Evolutionary conservation across 2,329 filamentous ascomycete genomes (phyloP), one percentile per base, ranked within the genome.

Genomic region (Beauveria caledonica): DNA sequence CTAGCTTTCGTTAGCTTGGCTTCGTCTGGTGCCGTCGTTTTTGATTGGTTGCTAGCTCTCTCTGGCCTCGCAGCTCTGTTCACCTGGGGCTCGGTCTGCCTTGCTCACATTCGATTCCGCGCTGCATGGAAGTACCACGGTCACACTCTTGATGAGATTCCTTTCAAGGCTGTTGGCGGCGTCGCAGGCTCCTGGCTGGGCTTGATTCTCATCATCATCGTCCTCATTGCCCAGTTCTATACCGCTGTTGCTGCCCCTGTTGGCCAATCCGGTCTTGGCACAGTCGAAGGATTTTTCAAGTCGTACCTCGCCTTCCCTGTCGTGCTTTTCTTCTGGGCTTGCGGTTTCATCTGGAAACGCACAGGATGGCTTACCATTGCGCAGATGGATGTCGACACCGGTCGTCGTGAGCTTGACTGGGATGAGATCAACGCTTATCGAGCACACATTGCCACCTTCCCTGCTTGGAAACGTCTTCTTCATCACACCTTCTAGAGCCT

Each of bases 301-400:
- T 67, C 74, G 3, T 82, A 79, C 64, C 78, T 84, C 15, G 80
- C 80, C 11, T 64, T 82, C 0, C 80, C 80, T 19, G 76, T 84
- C 51, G 78, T 84, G 45, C 64, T 83, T 5, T 56, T 73, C 62
- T 85, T 86, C 71, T 85, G 81, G 78, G 52, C 75, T 49, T 68
- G 69, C 50, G 83, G 86, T 7, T 88, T 80, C 68, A 15, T 83
- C 63, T 89, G 86, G 86, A 89, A 89, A 78, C 76, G 82, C 46
- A 71, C 76, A 25, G 80, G 80, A 19, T 88, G 83, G 82, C 75
- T 86, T 58, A 78, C 70, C 25, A 70, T 82, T 2, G 72, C 77
- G 29, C 73, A 88, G 65, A 88, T 90, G 61, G 86, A 89, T 65
- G 79, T 89, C 58, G 86, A 89, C 68, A 80, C 78, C 29, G 86